Base-by-base conservation (phyloP, 441 rosid genomes). In the Erodium chrysanthum region DNA sequence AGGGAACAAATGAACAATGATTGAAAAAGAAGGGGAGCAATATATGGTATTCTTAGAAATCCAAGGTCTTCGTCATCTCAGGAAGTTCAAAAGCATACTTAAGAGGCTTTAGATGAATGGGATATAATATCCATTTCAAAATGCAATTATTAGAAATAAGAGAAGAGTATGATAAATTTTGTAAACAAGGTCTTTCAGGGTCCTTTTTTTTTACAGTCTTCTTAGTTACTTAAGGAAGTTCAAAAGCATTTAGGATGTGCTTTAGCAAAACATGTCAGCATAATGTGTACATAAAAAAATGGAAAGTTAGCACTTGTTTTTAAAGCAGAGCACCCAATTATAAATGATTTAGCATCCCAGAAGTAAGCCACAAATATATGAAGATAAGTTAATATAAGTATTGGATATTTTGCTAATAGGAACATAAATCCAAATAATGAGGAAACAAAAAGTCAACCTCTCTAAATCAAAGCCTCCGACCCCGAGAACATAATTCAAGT, bases 401-500 rank as follows among this genome's bases (percentile, higher is more conserved):
- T 14, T 44, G n/a, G 17, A 44, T 44, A 12, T 44, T 44, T 44
- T 44, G 3, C 15, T 12, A 44, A 44, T 44, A 12, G 2, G 20
- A 50, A 50, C 17, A 4, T 17, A 50, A 7, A 17, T 2, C 18
- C 64, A 68, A 68, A 63, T 23, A 56, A 61, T 56, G 14, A 18
- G 31, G 67, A 33, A 22, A 27, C 52, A 35, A 82, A 71, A 69
- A 74, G 23, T 69, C 69, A 70, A 93, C 97, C 98, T 88, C 81
- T 91, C 97, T 73, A 93, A 79, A 83, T 93, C 97, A 82, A 91
- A 93, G 75, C 98, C 98, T 69, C 98, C 96, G 80, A 91, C 87
- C 46, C 98, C 97, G 80, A 94, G 96, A 79, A 91, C 96, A 79
- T 89, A 91, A 68, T 91, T 96, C 84, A 94, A 82, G 86, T 94